phyloP scores from a whole-genome alignment of 73 alveolate genomes.

The Symbiodinium pilosum region DNA sequence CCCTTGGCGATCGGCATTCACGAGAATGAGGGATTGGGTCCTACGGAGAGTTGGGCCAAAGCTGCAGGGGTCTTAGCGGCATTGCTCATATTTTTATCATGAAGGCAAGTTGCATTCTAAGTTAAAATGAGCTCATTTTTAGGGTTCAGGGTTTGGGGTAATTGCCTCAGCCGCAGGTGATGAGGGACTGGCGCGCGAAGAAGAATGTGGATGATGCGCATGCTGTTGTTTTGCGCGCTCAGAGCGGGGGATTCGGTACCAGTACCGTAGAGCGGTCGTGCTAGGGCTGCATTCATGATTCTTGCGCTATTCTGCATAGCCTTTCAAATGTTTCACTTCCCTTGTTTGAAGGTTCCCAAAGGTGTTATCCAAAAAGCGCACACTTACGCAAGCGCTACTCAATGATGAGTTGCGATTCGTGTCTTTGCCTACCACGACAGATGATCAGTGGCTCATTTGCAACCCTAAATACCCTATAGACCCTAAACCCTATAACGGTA shows the following conservation, averaged over 20 bases:
- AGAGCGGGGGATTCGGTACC: neutral
- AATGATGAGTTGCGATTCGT: neutral
- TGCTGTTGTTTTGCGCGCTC: neutral
- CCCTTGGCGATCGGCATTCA: neutral
- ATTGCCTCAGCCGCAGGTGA: neutral
- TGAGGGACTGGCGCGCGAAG: neutral
- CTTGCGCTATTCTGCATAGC: too few relatives aligned
- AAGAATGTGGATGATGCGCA: neutral
- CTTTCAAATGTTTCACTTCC: too few relatives aligned
- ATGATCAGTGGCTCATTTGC: neutral
- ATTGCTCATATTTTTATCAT: neutral
- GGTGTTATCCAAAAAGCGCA: neutral
- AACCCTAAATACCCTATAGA: neutral
- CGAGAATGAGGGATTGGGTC: neutral
- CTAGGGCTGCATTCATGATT: too few relatives aligned
- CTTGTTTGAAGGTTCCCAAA: neutral
- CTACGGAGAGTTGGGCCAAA: neutral
- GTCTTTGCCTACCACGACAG: too few relatives aligned
- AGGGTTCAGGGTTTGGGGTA: too few relatives aligned
- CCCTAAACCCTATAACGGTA: neutral
- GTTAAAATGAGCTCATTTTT: too few relatives aligned
- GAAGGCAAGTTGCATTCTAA: neutral
- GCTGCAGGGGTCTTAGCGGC: neutral
- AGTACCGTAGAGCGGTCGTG: neutral
- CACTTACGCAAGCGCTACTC: neutral